These are phyloP conservation scores for Amaranthus cruentus DNA, from an alignment of 148 eudicot genomes.

Conservation along the genomic window DNA sequence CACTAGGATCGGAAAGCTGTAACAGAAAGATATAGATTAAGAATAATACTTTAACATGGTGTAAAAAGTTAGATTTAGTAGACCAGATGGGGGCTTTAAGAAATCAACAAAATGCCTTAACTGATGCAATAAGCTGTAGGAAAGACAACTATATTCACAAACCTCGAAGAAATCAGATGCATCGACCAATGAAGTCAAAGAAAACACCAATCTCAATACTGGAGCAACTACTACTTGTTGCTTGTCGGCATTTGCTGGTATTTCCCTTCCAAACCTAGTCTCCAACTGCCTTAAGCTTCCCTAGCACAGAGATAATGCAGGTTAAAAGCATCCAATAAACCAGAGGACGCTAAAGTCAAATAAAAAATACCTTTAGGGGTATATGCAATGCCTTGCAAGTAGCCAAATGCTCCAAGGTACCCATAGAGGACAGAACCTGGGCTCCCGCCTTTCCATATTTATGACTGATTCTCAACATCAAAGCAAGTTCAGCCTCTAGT, in stretches of 20 bases:
- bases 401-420: slow-evolving; percentile 71
- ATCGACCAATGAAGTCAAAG: slow-evolving; percentile 82
- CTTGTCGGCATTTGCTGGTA: slow-evolving; percentile 45
- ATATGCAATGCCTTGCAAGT: slow-evolving; percentile 76
- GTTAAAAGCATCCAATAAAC: slow-evolving; percentile 14
- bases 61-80: neutral
- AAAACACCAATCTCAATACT: slow-evolving; percentile 71
- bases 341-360: neutral
- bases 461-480: slow-evolving; percentile 79
- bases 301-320: slow-evolving; percentile 27
- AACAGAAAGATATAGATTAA: neutral
- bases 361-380: slow-evolving; percentile 58
- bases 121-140: neutral
- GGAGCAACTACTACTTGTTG: slow-evolving; percentile 72
- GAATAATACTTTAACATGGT: neutral
- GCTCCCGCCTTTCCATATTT: slow-evolving; percentile 84
- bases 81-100: neutral
- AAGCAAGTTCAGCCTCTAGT: slow-evolving; percentile 90
- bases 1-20: no score
- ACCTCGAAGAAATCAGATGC: slow-evolving; percentile 90
- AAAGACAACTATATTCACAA: slow-evolving; percentile 15
- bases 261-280: slow-evolving; percentile 46
- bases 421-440: slow-evolving; percentile 82
- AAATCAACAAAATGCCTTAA: neutral
- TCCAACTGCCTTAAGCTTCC: slow-evolving; percentile 59